Evolutionary conservation across 805 yeast species (phyloP).

Genomic region (Debaryomyces maramus): DNA sequence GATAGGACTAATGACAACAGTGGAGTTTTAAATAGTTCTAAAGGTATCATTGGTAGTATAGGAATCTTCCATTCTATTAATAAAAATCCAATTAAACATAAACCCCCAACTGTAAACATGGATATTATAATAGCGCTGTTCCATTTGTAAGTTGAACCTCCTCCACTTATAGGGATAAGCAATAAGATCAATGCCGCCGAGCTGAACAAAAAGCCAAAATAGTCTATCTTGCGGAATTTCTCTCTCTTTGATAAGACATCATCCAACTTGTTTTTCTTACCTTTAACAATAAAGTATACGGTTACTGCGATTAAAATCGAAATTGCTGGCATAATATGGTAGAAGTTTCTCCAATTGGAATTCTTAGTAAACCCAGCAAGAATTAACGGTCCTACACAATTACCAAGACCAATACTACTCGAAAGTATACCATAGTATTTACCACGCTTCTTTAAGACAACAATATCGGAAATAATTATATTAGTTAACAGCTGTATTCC

Average conservation of each 20-base stretch:
- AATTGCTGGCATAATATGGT: constrained; percentile 47
- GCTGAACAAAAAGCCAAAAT: too few relatives aligned
- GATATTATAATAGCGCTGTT: constrained; percentile 36
- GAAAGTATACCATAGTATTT: constrained; percentile 57
- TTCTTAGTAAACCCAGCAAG: constrained; percentile 49
- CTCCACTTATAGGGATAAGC: constrained; percentile 59
- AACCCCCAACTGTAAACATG: constrained; percentile 35
- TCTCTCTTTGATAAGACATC: constrained; percentile 30
- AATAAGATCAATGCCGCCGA: constrained; percentile 50
- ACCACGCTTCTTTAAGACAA: constrained; percentile 53
- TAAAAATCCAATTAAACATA: constrained; percentile 18
- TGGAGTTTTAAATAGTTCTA: constrained; percentile 20
- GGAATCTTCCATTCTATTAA: constrained; percentile 30
- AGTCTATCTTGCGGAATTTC: constrained; percentile 45
- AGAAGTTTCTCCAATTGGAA: constrained; percentile 53
- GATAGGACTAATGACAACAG: constrained; percentile 21
- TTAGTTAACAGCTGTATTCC: constrained; percentile 53
- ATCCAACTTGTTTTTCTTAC: constrained; percentile 24
- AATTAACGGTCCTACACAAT: constrained; percentile 54
- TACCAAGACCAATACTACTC: constrained; percentile 48
- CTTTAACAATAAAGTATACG: constrained; percentile 30
- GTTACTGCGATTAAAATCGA: constrained; percentile 29
- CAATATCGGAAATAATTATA: constrained; percentile 56
- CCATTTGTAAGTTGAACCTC: constrained; percentile 63
- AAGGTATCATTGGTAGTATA: constrained; percentile 34